These are phyloP conservation scores for Penicillium coprophilum DNA, from an alignment of 495 filamentous ascomycete genomes.

Conservation along the genomic window DNA sequence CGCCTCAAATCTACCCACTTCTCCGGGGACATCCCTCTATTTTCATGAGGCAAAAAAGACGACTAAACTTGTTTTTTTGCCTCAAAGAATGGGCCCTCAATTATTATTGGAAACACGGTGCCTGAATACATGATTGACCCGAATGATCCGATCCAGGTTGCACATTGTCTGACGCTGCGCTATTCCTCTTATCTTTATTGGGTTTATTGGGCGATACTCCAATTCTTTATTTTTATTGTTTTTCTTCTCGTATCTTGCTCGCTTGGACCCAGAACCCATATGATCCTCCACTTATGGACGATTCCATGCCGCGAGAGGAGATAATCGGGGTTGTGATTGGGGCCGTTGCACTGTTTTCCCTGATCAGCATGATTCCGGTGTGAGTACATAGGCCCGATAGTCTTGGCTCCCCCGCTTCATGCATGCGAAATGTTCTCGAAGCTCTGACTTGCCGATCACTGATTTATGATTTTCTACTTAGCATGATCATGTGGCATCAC, in stretches of 20 bases:
- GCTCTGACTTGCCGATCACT: constrained; percentile 7
- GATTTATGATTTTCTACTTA: constrained; percentile 16
- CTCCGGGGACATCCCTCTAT: constrained; percentile 1
- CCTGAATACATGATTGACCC: constrained; percentile 10
- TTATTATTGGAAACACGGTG: constrained; percentile 1
- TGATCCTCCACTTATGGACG: constrained; percentile 27
- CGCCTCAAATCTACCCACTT: constrained; percentile 29
- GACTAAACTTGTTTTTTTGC: neutral
- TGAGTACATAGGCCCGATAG: constrained; percentile 23
- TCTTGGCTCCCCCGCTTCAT: constrained; percentile 22
- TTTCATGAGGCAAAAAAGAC: neutral
- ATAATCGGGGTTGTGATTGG: constrained; percentile 40
- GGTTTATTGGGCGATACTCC: constrained; percentile 2
- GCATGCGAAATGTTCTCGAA: constrained; percentile 20
- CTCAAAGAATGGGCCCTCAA: constrained; percentile 8
- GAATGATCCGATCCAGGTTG: constrained; percentile 14
- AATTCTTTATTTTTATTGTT: neutral
- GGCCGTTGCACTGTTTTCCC: constrained; percentile 30
- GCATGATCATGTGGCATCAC: constrained; percentile 30
- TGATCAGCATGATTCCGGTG: constrained; percentile 39
- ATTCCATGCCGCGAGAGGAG: constrained; percentile 26
- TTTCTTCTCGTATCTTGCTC: constrained; percentile 18
- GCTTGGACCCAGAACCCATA: constrained; percentile 13
- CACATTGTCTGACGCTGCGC: constrained; percentile 3
- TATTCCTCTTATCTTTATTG: constrained; percentile 1